Conservation (phyloP, 2,329 filamentous ascomycete species). For the Cordyceps tenuipes region DNA sequence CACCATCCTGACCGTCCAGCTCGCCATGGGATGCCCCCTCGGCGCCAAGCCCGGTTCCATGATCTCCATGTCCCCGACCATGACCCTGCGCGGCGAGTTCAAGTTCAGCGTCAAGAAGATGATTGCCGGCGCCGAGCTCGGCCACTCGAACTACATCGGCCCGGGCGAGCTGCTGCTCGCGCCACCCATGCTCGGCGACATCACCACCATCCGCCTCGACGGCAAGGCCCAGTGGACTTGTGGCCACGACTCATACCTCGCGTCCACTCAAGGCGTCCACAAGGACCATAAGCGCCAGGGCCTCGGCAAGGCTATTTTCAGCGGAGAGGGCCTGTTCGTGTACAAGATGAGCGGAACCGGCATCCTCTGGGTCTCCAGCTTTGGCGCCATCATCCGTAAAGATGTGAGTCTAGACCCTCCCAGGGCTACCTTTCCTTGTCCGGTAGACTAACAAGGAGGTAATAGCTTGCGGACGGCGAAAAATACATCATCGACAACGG, state of each 20-base stretch:
- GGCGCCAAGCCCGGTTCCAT: conserved; percentile 75
- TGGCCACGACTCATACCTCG: conserved; percentile 79
- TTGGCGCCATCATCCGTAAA: conserved; percentile 91
- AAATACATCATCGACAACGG: conserved; percentile 90
- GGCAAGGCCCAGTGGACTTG: conserved; percentile 75
- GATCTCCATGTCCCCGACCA: conserved; percentile 88
- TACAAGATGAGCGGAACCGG: conserved; percentile 78
- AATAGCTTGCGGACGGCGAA: conserved; percentile 56
- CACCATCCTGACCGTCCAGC: conserved; percentile 77
- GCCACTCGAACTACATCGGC: conserved; percentile 72
- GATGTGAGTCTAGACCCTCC: conserved; percentile 52
- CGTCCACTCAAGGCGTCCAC: conserved; percentile 75
- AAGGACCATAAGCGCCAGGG: conserved; percentile 84
- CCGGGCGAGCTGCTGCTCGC: conserved; percentile 85
- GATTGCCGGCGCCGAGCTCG: conserved; percentile 72
- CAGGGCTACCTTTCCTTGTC: conserved; percentile 15
- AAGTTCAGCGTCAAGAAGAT: conserved; percentile 91
- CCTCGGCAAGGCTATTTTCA: conserved; percentile 85
- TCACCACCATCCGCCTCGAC: conserved; percentile 67
- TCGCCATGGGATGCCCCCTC: conserved; percentile 82
- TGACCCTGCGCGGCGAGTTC: conserved; percentile 73
- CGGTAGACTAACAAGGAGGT: conserved; percentile 11
- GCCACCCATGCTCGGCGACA: conserved; percentile 72
- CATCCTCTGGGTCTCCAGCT: conserved; percentile 81
- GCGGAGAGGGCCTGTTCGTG: conserved; percentile 83